Conservation (phyloP, 176 grass and related monocot species). For the Oryza meridionalis region DNA sequence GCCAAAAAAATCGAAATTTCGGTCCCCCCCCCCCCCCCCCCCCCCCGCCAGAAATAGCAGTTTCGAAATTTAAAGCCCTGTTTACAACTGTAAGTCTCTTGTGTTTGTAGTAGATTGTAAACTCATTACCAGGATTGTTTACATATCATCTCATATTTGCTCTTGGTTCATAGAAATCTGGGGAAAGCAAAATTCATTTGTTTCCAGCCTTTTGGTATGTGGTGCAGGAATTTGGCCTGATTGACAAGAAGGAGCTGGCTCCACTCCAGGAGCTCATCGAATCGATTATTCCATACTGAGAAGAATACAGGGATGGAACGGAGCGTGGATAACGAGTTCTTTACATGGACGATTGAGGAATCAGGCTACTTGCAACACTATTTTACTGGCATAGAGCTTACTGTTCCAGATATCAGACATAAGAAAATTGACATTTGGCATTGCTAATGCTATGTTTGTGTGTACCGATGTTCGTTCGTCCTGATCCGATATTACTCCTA, state of each 20-base stretch:
- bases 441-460: conserved; percentile 37
- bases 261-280: conserved; percentile 97
- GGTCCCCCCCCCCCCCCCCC: no score
- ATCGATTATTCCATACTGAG: conserved; percentile 93
- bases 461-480: conserved; percentile 24
- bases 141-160: neutral
- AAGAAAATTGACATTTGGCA: conserved; percentile 11
- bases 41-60: no score
- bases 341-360: conserved; percentile 25
- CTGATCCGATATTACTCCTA: conserved; percentile 14
- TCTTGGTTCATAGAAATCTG: neutral
- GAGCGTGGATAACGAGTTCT: conserved; percentile 15
- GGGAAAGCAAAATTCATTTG: neutral
- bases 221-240: conserved; percentile 83
- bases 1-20: no score
- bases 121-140: neutral
- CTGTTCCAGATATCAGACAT: conserved; percentile 43
- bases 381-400: conserved; percentile 42
- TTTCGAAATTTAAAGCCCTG: no score
- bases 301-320: neutral
- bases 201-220: neutral
- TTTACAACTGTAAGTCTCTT: conserved; percentile 73
- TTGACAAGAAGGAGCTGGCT: conserved; percentile 96
- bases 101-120: neutral
- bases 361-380: conserved; percentile 10